Percentiles rank a stretch among this genome's conserved stretches.
These are phyloP conservation scores for Cadophora sp. DNA, from an alignment of 2,329 filamentous ascomycete species.

Conservation along the genomic window DNA sequence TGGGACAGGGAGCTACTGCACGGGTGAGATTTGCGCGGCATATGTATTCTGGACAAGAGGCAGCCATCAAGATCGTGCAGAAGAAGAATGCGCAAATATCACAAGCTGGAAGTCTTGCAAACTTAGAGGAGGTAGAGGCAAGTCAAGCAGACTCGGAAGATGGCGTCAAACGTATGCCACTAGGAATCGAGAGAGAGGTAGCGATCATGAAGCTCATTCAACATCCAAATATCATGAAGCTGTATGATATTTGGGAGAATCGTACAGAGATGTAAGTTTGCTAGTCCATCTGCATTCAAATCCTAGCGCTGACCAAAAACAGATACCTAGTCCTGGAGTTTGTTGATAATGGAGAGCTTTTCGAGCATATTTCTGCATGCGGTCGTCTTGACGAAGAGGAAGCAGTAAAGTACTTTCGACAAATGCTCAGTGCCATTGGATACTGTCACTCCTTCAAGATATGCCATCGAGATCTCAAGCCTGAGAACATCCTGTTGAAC, in stretches of 20 bases:
- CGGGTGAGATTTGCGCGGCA: conserved; percentile 88
- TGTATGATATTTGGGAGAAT: conserved; percentile 99
- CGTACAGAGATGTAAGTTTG: conserved; percentile 83
- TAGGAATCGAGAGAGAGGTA: conserved; percentile 92
- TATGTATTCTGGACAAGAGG: conserved; percentile 76
- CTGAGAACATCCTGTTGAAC: conserved; percentile 93
- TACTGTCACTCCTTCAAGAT: conserved; percentile 96
- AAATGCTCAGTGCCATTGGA: conserved; percentile 89
- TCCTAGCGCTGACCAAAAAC: conserved; percentile 10
- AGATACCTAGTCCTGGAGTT: conserved; percentile 97
- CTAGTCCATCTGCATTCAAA: neutral
- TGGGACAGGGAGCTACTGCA: conserved; percentile 90
- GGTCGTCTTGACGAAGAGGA: conserved; percentile 81
- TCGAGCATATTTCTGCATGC: conserved; percentile 79
- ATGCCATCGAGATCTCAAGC: conserved; percentile 95
- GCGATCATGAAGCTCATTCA: conserved; percentile 97
- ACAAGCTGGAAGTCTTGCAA: conserved; percentile 84
- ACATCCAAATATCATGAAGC: conserved; percentile 90
- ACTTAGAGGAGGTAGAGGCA: conserved; percentile 76
- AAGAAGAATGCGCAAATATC: conserved; percentile 81
- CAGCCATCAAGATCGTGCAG: conserved; percentile 95
- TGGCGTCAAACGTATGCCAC: conserved; percentile 76
- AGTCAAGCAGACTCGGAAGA: conserved; percentile 60
- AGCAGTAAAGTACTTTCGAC: conserved; percentile 84
- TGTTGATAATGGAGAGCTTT: conserved; percentile 74